Base-by-base conservation (phyloP, 2,329 filamentous ascomycete genomes). In the Aspergillus quadrilineatus region DNA sequence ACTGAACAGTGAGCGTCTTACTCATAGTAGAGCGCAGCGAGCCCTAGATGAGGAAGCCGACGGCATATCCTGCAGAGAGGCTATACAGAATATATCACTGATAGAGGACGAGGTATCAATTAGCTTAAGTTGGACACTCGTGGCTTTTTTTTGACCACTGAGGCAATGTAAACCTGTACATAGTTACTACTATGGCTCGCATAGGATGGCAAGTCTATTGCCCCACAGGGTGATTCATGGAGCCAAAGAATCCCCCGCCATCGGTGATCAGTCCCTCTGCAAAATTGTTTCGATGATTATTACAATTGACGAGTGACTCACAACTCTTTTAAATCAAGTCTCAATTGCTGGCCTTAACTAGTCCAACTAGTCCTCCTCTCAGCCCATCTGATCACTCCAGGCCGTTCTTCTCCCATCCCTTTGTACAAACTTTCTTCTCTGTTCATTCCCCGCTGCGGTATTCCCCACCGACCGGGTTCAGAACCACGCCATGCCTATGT, bases 401-500 rank as follows among this genome's bases (percentile, higher is more conserved):
- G 17, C n/a, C 39, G 26, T 52, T 56, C 30, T 30, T 42, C 45
- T 52, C 14, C 44, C 34, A 28, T 50, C 43, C 32, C 39, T 29
- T 30, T 36, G 26, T 30, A 29, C 22, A 37, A 48, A 41, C 39
- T 47, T n/a, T 37, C 12, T 58, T 46, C 48, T 17, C 32, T 56
- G 22, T 44, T 49, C 29, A 53, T 44, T 46, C 39, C 53, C 44
- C 53, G 49, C 44, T 50, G 49, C 59, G 51, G 17, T 15, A 12
- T 10, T 29, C 53, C 49, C 53, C 52, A 36, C 50, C 48, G 22
- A 44, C 45, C 15, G 45, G 45, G 45, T 29, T 42, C 50, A 29
- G 55, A 30, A 41, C 64, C 47, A 61, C 62, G 65, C 46, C 60
- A 74, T 74, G 72, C 72, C 72, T 49, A 74, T 74, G 72, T 74